A percentile compares a stretch with the other conserved stretches of the same genome.
phyloP scores from a whole-genome alignment of 2,329 filamentous ascomycete genomes.

The Aspergillus oerlinghausenensis region DNA sequence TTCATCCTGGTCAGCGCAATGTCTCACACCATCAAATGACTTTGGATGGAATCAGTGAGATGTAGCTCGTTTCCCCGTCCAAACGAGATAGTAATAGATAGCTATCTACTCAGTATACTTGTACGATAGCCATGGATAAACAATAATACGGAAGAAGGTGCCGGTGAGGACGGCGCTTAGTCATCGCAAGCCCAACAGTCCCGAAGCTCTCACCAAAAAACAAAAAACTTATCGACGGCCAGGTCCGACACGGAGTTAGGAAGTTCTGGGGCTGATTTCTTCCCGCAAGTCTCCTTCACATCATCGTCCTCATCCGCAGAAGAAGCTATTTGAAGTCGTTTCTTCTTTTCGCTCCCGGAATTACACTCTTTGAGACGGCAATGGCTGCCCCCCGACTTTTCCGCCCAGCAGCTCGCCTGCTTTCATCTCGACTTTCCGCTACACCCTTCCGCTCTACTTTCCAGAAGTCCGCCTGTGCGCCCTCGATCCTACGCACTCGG shows the following conservation, averaged over 20 bases:
- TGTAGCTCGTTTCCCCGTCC: not conserved
- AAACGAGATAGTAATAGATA: not conserved
- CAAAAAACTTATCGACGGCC: conserved; percentile 11
- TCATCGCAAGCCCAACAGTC: conserved; percentile 33
- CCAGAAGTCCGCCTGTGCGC: conserved; percentile 47
- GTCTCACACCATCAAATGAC: not conserved
- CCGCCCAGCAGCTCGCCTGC: conserved; percentile 59
- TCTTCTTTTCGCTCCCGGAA: conserved; percentile 12
- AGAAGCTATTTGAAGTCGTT: conserved; percentile 8
- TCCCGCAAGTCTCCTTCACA: conserved; percentile 5
- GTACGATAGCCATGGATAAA: not conserved
- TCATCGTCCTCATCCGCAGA: conserved; percentile 8
- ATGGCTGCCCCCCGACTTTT: conserved; percentile 61
- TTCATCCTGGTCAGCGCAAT: not conserved
- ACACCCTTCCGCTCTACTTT: conserved; percentile 51
- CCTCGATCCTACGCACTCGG: conserved; percentile 46
- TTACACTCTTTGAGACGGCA: conserved; percentile 31
- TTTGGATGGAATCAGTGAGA: not conserved
- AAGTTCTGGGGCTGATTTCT: conserved; percentile 6
- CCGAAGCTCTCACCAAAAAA: conserved; percentile 24
- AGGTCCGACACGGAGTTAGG: conserved; percentile 8
- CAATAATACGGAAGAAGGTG: conserved; percentile 25
- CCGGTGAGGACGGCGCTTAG: conserved; percentile 34
- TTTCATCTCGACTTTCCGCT: conserved; percentile 51
- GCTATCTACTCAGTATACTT: not conserved